Percentiles rank a stretch among this genome's conserved stretches.
These are phyloP conservation scores for Pilasporangium apinafurcum DNA, from an alignment of 352 stramenopile species.

Conservation along the genomic window DNA sequence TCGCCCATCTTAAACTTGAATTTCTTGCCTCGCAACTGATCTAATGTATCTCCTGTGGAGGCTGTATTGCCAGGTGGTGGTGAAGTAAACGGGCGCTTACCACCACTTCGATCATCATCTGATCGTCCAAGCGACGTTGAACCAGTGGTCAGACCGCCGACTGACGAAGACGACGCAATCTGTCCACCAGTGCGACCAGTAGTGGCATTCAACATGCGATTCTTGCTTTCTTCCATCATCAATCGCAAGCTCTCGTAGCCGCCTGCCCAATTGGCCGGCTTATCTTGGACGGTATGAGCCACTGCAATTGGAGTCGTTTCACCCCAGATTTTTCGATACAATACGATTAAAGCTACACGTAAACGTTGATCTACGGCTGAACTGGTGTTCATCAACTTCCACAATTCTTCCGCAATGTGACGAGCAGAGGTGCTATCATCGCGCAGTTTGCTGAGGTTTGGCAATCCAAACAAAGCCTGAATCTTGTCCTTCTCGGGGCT, in stretches of 20 bases:
- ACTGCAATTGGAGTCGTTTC: constrained; percentile 76
- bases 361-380: constrained; percentile 62
- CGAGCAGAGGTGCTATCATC: constrained; percentile 73
- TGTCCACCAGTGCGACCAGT: constrained; percentile 4
- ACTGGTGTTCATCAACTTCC: constrained; percentile 67
- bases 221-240: constrained; percentile 85
- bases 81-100: constrained; percentile 23
- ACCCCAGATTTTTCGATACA: constrained; percentile 79
- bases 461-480: constrained; percentile 47
- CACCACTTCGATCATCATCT: constrained; percentile 22
- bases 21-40: constrained; percentile 81
- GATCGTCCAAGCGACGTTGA: constrained; percentile 10
- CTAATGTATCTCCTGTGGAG: constrained; percentile 33
- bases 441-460: constrained; percentile 53
- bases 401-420: constrained; percentile 57
- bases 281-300: constrained; percentile 79
- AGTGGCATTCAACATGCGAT: constrained; percentile 24
- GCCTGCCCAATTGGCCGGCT: constrained; percentile 65
- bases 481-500: constrained; percentile 76
- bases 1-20: constrained; percentile 85
- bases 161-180: not conserved
- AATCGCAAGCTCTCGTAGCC: constrained; percentile 75
- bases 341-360: constrained; percentile 63
- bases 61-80: constrained; percentile 9
- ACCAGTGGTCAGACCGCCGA: constrained; percentile 7